Base-by-base conservation (phyloP, 257 asterid species). In the Solanum megistacrolobum region DNA sequence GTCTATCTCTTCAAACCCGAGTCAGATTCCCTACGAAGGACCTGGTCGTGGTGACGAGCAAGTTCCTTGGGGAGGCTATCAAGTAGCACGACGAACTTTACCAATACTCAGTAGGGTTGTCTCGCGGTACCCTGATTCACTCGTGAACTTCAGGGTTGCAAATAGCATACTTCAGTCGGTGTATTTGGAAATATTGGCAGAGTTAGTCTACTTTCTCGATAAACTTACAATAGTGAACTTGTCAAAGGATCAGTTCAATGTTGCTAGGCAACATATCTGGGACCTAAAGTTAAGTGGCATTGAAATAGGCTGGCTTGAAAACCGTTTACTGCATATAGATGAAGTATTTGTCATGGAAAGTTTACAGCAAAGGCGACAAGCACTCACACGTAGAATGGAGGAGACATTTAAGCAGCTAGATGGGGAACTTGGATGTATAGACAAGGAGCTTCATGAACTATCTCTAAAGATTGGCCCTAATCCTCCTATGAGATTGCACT, bases 251-350 rank as follows among this genome's bases (percentile, higher is more conserved):
- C 73, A 27, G 72, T 86, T 85, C 52, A 75, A 16, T 27, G 68
- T 6, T 62, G 86, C 72, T 43, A 76, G 60, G 87, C 60, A 25
- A 43, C 58, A 74, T 74, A 48, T 88, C 29, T 72, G 25, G 36
- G 90, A 88, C 84, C 36, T 88, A 73, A 88, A 88, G 86, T 32
- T 9, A 34, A 85, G 16, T 23, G 88, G 90, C 72, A 85, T 88
- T 76, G 86, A 88, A 32, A 29, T 76, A 52, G 38, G 76, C 25
- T 75, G 90, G 90, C 79, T 85, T 12, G 90, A 85, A 46, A 46
- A n/a, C 4, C 88, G 83, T 13, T 62, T 88, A 38, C 29, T 43
- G 46, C 87, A 48, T 23, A 88, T 88, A n/a, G 72, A 74, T 55
- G 83, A 31, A 85, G 35, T 68, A 62, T 46, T 60, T n/a, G 62